Evolutionary conservation across 1,284 basidiomycete genomes (phyloP).

Genomic region (Trichosporon inkin): DNA sequence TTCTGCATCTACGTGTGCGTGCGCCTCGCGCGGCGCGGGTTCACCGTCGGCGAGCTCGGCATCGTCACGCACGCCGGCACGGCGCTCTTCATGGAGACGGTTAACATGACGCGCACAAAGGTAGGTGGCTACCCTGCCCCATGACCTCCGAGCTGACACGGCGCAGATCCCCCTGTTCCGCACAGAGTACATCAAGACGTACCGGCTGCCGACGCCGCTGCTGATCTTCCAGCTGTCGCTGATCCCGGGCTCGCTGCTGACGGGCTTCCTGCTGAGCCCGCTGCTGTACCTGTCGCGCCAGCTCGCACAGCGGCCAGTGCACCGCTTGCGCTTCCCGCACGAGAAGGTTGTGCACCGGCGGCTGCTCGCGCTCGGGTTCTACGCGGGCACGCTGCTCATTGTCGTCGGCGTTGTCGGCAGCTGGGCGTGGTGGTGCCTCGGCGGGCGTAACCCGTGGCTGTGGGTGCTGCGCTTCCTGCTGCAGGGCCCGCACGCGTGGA

Average conservation of each 20-base stretch:
- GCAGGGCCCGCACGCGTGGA: conserved; percentile 73
- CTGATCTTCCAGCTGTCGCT: conserved; percentile 89
- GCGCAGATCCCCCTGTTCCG: conserved; percentile 72
- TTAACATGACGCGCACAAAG: conserved; percentile 73
- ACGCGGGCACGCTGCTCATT: conserved; percentile 70
- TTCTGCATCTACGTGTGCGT: conserved; percentile 84
- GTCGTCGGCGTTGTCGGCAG: conserved; percentile 81
- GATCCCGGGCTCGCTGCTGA: conserved; percentile 84
- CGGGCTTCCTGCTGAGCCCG: conserved; percentile 90
- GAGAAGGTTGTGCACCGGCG: conserved; percentile 81
- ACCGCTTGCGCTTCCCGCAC: conserved; percentile 80
- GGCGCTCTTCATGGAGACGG: conserved; percentile 75
- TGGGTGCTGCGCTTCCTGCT: conserved; percentile 75
- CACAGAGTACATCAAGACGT: conserved; percentile 86
- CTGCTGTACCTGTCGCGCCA: conserved; percentile 87
- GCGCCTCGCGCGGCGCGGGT: conserved; percentile 82
- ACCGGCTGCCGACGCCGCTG: conserved; percentile 86
- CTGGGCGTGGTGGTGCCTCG: conserved; percentile 88
- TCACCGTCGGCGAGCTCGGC: conserved; percentile 90
- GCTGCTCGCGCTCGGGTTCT: conserved; percentile 80
- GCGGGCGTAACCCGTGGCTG: conserved; percentile 79
- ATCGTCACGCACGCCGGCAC: conserved; percentile 84
- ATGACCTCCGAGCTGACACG: conserved; percentile 16
- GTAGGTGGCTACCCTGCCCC: conserved; percentile 56
- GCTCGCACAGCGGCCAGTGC: conserved; percentile 84